Evolutionary conservation across 768 basidiomycete genomes (phyloP).

Genomic region (Termitomyces sp.): DNA sequence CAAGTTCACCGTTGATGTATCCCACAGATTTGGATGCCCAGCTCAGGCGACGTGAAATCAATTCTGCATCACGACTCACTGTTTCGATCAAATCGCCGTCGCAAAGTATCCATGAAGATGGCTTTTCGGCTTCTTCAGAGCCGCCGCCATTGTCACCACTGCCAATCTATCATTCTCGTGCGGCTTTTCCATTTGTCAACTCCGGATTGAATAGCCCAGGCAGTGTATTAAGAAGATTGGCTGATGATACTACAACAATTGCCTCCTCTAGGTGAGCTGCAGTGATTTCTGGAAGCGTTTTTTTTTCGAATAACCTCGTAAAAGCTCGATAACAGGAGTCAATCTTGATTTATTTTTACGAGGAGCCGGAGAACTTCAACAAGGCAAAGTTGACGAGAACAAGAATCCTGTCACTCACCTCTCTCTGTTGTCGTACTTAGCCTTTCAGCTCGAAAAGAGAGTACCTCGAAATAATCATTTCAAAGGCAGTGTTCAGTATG

Average conservation of each 20-base stretch:
- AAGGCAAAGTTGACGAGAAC: background rate
- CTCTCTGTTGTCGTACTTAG: constrained; percentile 80
- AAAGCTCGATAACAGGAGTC: background rate
- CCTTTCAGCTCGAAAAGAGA: constrained; percentile 83
- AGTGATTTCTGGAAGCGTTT: background rate
- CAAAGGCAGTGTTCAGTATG: constrained; percentile 90
- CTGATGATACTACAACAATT: background rate
- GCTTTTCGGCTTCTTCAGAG: background rate
- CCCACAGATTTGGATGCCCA: background rate
- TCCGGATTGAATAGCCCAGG: background rate
- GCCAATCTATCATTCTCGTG: background rate
- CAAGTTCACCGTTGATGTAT: background rate
- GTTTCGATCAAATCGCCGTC: background rate
- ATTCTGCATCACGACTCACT: background rate
- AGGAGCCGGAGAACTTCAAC: background rate
- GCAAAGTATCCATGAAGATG: background rate
- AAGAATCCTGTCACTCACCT: constrained; percentile 38
- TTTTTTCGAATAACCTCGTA: background rate
- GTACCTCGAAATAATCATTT: constrained; percentile 82
- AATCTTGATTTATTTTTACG: background rate
- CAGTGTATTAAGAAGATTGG: background rate
- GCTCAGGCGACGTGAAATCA: background rate
- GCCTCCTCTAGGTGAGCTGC: background rate
- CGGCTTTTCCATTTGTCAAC: background rate
- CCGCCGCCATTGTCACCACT: background rate